A percentile compares a stretch with the other conserved stretches of the same genome.
Evolutionary conservation across 352 stramenopile species (phyloP).

Genomic region (Phytophthora idaei): DNA sequence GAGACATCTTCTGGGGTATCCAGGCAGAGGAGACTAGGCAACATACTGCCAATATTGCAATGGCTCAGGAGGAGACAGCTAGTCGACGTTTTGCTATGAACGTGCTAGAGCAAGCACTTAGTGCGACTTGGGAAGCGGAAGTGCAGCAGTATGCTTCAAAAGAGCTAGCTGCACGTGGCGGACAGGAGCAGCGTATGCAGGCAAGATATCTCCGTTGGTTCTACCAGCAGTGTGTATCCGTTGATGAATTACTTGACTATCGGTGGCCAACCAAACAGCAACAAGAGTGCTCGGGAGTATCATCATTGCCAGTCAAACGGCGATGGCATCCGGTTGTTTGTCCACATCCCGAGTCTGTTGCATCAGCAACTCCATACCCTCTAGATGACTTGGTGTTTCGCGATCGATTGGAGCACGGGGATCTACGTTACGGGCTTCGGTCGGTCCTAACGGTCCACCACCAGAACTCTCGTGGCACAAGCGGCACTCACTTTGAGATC

Average conservation of each 20-base stretch:
- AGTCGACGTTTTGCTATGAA: constrained; percentile 44
- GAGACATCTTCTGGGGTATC: constrained; percentile 70
- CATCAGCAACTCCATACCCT: constrained; percentile 34
- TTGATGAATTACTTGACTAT: constrained; percentile 64
- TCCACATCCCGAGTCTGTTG: background rate
- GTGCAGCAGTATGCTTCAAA: constrained; percentile 19
- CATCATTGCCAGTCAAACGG: constrained; percentile 10
- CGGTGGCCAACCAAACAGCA: constrained; percentile 52
- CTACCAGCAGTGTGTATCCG: constrained; percentile 54
- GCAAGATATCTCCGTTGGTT: constrained; percentile 68
- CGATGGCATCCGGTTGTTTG: constrained; percentile 4
- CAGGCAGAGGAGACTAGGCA: constrained; percentile 57
- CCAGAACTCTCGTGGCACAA: constrained; percentile 28
- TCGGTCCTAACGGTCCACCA: constrained; percentile 65
- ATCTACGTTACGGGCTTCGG: constrained; percentile 48
- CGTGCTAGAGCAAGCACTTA: constrained; percentile 36
- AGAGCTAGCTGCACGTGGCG: constrained; percentile 26
- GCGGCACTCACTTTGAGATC: constrained; percentile 28
- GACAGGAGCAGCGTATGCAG: constrained; percentile 49
- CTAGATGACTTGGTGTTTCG: constrained; percentile 66
- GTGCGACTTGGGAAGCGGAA: constrained; percentile 41
- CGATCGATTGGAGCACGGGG: constrained; percentile 44
- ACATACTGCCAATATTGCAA: constrained; percentile 29
- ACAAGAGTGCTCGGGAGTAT: constrained; percentile 18
- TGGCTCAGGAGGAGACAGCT: constrained; percentile 43